Base-by-base conservation (phyloP, 2,329 filamentous ascomycete species). In the Aspergillus pseudoviridinutans region DNA sequence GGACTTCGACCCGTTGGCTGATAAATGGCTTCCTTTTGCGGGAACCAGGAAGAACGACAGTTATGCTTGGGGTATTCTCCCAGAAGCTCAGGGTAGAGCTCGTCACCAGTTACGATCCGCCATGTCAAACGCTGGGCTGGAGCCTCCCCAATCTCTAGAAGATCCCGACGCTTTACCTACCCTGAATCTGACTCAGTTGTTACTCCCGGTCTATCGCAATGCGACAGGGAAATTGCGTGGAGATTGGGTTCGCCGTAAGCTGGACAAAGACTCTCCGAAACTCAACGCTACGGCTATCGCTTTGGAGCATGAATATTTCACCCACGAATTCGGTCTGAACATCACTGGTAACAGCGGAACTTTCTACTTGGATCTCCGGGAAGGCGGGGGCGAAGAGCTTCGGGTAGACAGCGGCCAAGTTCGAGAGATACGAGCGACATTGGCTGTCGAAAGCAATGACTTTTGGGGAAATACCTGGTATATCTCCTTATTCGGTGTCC, bases 401-500 rank as follows among this genome's bases (percentile, higher is more conserved):
- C 58, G 60, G 35, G 71, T 78, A n/a, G 80, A 65, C 10, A 59
- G 80, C 10, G 78, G 82, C n/a, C 75, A 83, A 27, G 82, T 87
- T 32, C 86, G 89, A 51, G 85, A 89, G 66, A 84, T 93, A 54
- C 84, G 83, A 56, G 90, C 86, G 1, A 84, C 86, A 6, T 76
- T 93, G 53, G 86, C 84, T 6, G 79, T 97, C 42, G 87, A 91
- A 65, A 91, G 94, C 66, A 80, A 85, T 46, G 82, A 84, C 56
- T 84, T 84, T 64, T 81, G 84, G 59, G 88, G 89, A 4, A 87
- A 87, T 68, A 89, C 85, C 64, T 92, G 89, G 86, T 88, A 92
- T 64, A 86, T 95, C 76, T 82, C 84, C 53, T 76, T 96, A 51
- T 87, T 91, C 73, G 94, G 94, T 3, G 83, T 95, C 3, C 93